Base-by-base conservation (phyloP, 1,139 yeast species). In the Geotrichum klebahnii region DNA sequence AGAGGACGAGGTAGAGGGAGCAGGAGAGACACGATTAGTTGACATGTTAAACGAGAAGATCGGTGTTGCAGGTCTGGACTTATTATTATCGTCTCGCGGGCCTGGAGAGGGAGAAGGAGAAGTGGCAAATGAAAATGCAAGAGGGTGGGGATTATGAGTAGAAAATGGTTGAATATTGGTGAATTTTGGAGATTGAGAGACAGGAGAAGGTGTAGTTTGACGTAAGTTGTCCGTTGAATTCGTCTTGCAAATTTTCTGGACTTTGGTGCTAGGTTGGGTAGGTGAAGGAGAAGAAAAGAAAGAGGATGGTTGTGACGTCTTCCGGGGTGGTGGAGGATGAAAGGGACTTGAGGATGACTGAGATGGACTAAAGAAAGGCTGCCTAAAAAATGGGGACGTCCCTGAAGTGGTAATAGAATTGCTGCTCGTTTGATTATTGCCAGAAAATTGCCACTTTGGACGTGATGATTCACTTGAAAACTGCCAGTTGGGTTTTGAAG, bases 21-120 rank as follows among this genome's bases (percentile, higher is more conserved):
- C 47, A 3, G 41, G 42, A 10, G 47, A 44, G 6, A 20, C 36
- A 9, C 42, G 28, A 16, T 20, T 17, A 5, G 14, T 26, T n/a
- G 38, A 31, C 16, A 6, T 8, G 22, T 33, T 35, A 19, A 35
- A 16, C 14, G 51, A 36, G 16, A 36, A 31, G 6, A 22, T 28
- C n/a, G 51, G 44, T 6, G 51, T 35, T 16, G 12, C 39, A 2
- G 47, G 22, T n/a, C 43, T 20, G 9, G 26, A 8, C 20, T 3
- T n/a, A 10, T 19, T 14, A 17, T 36, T 24, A 14, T 38, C 42
- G 16, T 29, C 38, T 22, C 32, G 44, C 9, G 50, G 46, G 4
- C 50, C 47, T 31, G 54, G 48, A 5, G 56, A 37, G 4, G 52
- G 50, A 19, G 57, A 52, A 6, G 53, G 47, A 14, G 53, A 38